phyloP scores from a whole-genome alignment of 495 filamentous ascomycete genomes.

The Cryomyces minteri region DNA sequence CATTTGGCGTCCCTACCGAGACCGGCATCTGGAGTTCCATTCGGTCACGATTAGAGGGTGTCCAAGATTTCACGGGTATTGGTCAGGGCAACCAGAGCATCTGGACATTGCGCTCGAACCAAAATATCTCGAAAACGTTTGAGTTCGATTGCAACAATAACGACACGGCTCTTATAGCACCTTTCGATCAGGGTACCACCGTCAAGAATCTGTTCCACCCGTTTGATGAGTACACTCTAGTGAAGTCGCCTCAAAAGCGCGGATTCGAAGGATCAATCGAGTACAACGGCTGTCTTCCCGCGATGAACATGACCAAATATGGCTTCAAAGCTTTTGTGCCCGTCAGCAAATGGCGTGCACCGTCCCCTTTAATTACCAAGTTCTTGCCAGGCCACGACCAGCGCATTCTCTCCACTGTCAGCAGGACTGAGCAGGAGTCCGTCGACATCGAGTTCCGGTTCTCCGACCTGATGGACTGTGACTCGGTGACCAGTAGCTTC shows the following conservation, averaged over 20 bases:
- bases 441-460: slow-evolving; percentile 37
- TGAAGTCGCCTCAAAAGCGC: slow-evolving; percentile 17
- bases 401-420: slow-evolving; percentile 32
- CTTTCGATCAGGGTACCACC: slow-evolving; percentile 34
- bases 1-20: slow-evolving; percentile 34
- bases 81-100: slow-evolving; percentile 33
- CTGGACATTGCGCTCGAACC: slow-evolving; percentile 53
- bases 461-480: slow-evolving; percentile 44
- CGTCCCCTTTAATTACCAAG: slow-evolving; percentile 47
- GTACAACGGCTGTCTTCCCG: slow-evolving; percentile 37
- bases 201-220: slow-evolving; percentile 54
- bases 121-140: slow-evolving; percentile 35
- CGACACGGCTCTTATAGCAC: slow-evolving; percentile 32
- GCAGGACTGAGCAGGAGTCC: slow-evolving; percentile 24
- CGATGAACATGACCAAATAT: slow-evolving; percentile 33
- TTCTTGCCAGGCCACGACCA: slow-evolving; percentile 47
- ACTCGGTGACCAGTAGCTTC: slow-evolving; percentile 30
- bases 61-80: slow-evolving; percentile 30
- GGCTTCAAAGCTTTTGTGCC: slow-evolving; percentile 49
- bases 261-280: slow-evolving; percentile 25
- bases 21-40: slow-evolving; percentile 50
- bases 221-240: slow-evolving; percentile 34
- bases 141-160: slow-evolving; percentile 38
- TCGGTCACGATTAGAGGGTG: slow-evolving; percentile 27
- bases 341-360: slow-evolving; percentile 26